phyloP scores from a whole-genome alignment of 257 asterid genomes.

The Solanum infundibuliforme region DNA sequence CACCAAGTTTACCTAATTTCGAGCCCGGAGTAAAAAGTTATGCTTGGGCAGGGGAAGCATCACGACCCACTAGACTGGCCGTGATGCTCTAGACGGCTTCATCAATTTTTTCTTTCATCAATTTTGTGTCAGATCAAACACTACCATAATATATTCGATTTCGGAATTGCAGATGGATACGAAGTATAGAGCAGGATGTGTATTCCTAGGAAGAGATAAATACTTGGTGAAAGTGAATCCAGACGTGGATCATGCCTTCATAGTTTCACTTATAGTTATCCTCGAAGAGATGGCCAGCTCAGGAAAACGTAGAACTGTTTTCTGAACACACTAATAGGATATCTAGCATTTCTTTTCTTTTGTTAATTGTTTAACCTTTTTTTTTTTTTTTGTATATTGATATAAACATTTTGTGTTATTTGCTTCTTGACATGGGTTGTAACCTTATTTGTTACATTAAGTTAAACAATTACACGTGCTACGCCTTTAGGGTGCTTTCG shows the following conservation, averaged over 20 bases:
- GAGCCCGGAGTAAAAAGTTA: too few species aligned
- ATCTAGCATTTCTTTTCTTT: background rate
- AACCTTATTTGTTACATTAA: background rate
- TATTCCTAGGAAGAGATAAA: background rate
- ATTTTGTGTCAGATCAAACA: background rate
- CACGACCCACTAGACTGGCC: too few species aligned
- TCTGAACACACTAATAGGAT: background rate
- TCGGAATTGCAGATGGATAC: background rate
- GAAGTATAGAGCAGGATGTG: background rate
- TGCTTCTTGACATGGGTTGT: background rate
- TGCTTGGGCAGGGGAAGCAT: too few species aligned
- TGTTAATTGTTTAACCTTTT: background rate
- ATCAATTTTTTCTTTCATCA: background rate
- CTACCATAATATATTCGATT: background rate
- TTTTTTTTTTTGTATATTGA: background rate
- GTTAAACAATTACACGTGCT: background rate
- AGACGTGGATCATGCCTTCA: slow-evolving; percentile 1
- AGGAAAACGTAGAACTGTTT: background rate
- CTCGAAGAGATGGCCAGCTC: background rate
- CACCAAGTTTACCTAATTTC: too few species aligned
- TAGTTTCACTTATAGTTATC: background rate
- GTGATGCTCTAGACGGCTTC: too few species aligned
- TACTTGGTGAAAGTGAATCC: background rate
- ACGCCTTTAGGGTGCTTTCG: too few species aligned
- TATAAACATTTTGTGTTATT: background rate